Percentiles rank a stretch among this genome's conserved stretches.
These are phyloP conservation scores for Millerozyma miso DNA, from an alignment of 805 yeast species.

Conservation along the genomic window DNA sequence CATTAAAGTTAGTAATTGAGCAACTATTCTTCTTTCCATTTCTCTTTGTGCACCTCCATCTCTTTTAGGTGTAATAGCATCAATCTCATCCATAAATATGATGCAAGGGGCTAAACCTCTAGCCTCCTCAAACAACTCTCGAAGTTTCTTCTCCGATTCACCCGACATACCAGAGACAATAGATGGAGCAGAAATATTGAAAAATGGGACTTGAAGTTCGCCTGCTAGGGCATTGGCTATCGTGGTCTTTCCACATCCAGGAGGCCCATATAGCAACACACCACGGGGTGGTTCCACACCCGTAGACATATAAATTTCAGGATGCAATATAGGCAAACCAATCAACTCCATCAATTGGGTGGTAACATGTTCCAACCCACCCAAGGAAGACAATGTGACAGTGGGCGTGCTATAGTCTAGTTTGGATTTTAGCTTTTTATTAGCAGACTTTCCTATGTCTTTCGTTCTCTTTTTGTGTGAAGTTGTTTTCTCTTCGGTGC, in stretches of 20 bases:
- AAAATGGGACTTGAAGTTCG: constrained; percentile 88
- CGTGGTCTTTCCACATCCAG: constrained; percentile 98
- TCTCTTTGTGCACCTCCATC: constrained; percentile 95
- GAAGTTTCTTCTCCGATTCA: constrained; percentile 88
- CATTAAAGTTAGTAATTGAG: constrained; percentile 90
- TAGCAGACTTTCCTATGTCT: constrained; percentile 31
- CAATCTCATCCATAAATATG: constrained; percentile 92
- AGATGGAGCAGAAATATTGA: constrained; percentile 89
- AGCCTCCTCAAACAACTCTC: constrained; percentile 94
- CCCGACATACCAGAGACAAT: constrained; percentile 99
- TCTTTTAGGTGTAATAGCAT: constrained; percentile 96
- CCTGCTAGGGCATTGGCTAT: constrained; percentile 96
- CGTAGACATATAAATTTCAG: constrained; percentile 80
- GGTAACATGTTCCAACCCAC: constrained; percentile 86
- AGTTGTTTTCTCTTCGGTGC: constrained; percentile 19
- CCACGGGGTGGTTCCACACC: constrained; percentile 97
- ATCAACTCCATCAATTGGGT: constrained; percentile 84
- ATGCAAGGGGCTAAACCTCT: constrained; percentile 85
- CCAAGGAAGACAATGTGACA: constrained; percentile 65
- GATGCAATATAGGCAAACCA: constrained; percentile 89
- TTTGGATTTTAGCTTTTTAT: constrained; percentile 31
- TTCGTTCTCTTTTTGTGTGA: constrained; percentile 50
- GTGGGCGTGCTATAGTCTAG: constrained; percentile 69
- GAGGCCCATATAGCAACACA: constrained; percentile 92
- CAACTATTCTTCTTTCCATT: constrained; percentile 96